A percentile compares a stretch with the other conserved stretches of the same genome.
Conservation (phyloP, 208 protist genomes). For the Crithidia expoeki region DNA sequence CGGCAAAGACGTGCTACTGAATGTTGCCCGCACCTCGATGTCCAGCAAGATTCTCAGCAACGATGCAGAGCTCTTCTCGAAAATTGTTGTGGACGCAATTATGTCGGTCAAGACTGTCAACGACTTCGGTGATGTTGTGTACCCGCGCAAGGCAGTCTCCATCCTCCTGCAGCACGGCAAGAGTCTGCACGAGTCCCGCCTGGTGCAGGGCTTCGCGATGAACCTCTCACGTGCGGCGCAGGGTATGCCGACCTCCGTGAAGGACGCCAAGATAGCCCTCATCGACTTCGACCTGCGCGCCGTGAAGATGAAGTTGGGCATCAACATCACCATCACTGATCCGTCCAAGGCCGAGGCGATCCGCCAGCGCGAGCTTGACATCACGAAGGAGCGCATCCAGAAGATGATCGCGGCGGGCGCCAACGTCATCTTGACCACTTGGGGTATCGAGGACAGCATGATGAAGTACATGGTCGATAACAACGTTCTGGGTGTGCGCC, state of each 20-base stretch:
- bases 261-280: constrained; percentile 98
- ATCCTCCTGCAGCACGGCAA: constrained; percentile 99
- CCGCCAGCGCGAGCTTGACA: constrained; percentile 96
- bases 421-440: constrained; percentile 99
- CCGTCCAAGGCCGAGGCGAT: constrained; percentile 98
- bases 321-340: constrained; percentile 98
- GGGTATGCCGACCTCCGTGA: constrained; percentile 97
- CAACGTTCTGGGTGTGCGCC: constrained; percentile 96
- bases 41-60: constrained; percentile 99
- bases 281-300: constrained; percentile 99
- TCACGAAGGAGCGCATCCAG: constrained; percentile 97
- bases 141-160: constrained; percentile 98
- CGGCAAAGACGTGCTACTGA: constrained; percentile 95
- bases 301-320: constrained; percentile 97
- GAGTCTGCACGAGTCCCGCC: constrained; percentile 90
- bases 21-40: constrained; percentile 99
- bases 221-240: constrained; percentile 97
- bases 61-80: constrained; percentile 97
- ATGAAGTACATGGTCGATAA: constrained; percentile 99
- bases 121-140: constrained; percentile 94
- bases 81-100: constrained; percentile 95
- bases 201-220: constrained; percentile 97
- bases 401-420: constrained; percentile 98
- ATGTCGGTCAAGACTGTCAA: constrained; percentile 92
- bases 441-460: constrained; percentile 98